Conservation (phyloP, 768 basidiomycete genomes). For the Termitomyces sp. region DNA sequence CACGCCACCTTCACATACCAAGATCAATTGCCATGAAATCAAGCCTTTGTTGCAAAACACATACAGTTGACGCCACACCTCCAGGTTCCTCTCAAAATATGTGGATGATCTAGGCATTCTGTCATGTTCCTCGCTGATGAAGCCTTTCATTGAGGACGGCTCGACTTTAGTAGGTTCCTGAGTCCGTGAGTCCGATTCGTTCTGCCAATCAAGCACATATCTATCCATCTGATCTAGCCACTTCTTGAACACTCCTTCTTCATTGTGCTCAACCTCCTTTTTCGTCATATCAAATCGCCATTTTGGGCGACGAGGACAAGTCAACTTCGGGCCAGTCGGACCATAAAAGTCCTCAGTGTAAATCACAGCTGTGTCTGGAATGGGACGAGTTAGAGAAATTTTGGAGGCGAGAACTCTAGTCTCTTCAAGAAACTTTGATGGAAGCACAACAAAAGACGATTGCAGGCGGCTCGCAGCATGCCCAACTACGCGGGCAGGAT, state of each 20-base stretch:
- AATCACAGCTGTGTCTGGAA: slow-evolving; percentile 35
- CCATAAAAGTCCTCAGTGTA: slow-evolving; percentile 22
- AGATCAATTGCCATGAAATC: slow-evolving; percentile 7
- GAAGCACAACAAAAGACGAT: slow-evolving; percentile 64
- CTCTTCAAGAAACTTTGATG: slow-evolving; percentile 53
- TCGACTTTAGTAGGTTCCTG: slow-evolving; percentile 26
- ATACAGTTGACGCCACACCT: slow-evolving; percentile 93
- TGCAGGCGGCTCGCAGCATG: slow-evolving; percentile 52
- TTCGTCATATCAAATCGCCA: slow-evolving; percentile 88
- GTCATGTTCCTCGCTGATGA: slow-evolving; percentile 3
- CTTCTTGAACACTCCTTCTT: slow-evolving; percentile 76
- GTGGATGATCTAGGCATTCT: slow-evolving; percentile 62
- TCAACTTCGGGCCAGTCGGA: slow-evolving; percentile 20
- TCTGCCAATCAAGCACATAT: slow-evolving; percentile 27
- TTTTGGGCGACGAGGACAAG: slow-evolving; percentile 71
- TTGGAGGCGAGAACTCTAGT: slow-evolving; percentile 53
- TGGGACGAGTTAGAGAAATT: slow-evolving; percentile 51
- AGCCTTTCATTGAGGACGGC: slow-evolving; percentile 7
- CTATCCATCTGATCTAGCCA: slow-evolving; percentile 71
- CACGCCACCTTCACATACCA: slow-evolving; percentile 70
- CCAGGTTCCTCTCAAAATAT: slow-evolving; percentile 85
- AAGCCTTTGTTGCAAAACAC: slow-evolving; percentile 22
- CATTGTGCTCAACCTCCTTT: slow-evolving; percentile 84
- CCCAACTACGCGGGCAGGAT: slow-evolving; percentile 22
- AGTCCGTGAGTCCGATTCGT: slow-evolving; percentile 30